Base-by-base conservation (phyloP, 2,329 filamentous ascomycete genomes). In the Mycosphaerella sp. region DNA sequence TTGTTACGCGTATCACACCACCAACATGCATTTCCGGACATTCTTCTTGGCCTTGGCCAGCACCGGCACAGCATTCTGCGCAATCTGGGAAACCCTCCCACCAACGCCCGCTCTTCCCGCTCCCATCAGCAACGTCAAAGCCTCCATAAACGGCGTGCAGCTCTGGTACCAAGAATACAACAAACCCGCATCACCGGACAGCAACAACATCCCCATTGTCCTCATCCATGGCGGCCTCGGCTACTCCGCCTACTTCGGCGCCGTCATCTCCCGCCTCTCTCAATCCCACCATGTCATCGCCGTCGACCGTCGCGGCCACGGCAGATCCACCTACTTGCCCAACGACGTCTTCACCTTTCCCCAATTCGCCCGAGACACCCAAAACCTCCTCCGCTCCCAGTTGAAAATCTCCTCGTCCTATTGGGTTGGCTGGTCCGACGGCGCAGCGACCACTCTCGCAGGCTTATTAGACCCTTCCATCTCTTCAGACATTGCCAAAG, bases 131-230 rank as follows among this genome's bases (percentile, higher is more conserved):
- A 66, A 68, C 41, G 70, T 68, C 14, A 60, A 61, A 4, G 65
- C 61, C 9, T 45, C 60, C 6, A 65, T 73, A 59, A 72, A 74
- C 54, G 68, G 70, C 40, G 72, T 69, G 8, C 60, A 72, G 6
- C 68, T 75, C 17, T 75, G 73, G 73, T 69, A 66, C 61, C 72
- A 73, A 55, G 68, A 72, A 59, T 74, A 74, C 65, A 74, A 73
- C 51, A 64, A 70, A 31, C 45, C 62, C 6, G 64, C 66, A 2
- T 38, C 34, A 29, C 26, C 26, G 5, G 26, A 29, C 26, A 29
- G 26, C 26, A 66, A 66, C 36, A 63, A 64, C 11, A 59, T 64
- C 0, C 71, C 73, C 5, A 64, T 75, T 2, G 67, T 75, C 52
- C 61, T 75, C 53, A 63, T 72, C 42, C 69, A 73, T 58, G 72